Evolutionary conservation across 805 yeast species (phyloP), one percentile per base, ranked within the genome.

Genomic region (Yarrowia sp.): DNA sequence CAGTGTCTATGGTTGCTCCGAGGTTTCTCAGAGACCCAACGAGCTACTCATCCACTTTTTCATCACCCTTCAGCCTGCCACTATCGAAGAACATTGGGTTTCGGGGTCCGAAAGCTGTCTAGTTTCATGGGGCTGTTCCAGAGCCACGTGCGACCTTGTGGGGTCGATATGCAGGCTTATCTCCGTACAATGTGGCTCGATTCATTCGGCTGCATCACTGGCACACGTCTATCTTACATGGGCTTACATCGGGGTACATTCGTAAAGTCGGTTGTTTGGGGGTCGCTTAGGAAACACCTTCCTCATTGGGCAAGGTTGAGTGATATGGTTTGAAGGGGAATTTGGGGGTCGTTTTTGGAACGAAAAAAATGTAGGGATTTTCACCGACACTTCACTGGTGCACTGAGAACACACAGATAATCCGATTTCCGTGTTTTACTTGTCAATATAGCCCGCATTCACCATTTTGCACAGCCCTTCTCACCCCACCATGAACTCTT

Each of bases 201-300:
- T 19, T 44, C 33, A 13, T 30, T 24, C 8, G 8, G 36, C 5
- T 15, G 9, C 13, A 9, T 24, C 30, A 24, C 7, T 2, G 30
- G 6, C n/a, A 24, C 3, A 24, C 7, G 39, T 15, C 12, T 10
- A 33, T 36, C 56, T 52, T 52, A 34, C 33, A 52, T 19, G 14
- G 40, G 7, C 55, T 50, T 52, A 52, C 56, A 52, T 52, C 9
- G 8, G 9, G 33, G 33, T 52, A 52, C 56, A 52, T 52, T 34
- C 24, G 17, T 19, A 53, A 39, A 38, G 44, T 38, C 43, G 39
- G 34, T 38, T 38, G 44, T 38, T 53, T 53, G 33, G 19, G 8
- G 9, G 39, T 14, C 43, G 15, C 24, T 46, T 44, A 19, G 60
- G 34, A 53, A 38, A 39, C 36, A 53, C 60, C 60, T 53, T 53